These are phyloP conservation scores for Zymoseptoria tritici DNA, from an alignment of 2,329 filamentous ascomycete genomes.

Conservation along the genomic window DNA sequence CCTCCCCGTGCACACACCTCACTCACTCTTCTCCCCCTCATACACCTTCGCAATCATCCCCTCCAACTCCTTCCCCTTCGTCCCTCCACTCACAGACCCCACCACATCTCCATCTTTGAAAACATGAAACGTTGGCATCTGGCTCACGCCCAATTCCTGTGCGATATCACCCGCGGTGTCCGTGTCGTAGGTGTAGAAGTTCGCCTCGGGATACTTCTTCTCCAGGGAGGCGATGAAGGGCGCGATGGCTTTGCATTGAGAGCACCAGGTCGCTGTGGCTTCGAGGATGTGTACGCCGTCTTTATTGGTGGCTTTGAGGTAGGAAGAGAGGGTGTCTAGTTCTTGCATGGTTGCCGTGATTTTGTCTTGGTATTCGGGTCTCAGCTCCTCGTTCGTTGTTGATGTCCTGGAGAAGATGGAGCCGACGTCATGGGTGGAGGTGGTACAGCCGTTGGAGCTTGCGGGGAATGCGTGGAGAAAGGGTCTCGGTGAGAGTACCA, in stretches of 20 bases:
- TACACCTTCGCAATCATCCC: constrained; percentile 22
- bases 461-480: not conserved
- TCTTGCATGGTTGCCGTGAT: constrained; percentile 21
- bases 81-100: constrained; percentile 22
- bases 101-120: constrained; percentile 28
- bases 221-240: constrained; percentile 27
- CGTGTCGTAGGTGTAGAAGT: constrained; percentile 27
- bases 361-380: not conserved
- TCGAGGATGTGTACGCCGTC: constrained; percentile 26
- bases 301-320: constrained; percentile 26
- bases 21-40: constrained; percentile 12
- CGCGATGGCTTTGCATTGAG: constrained; percentile 28
- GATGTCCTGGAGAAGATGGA: not conserved
- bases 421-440: not conserved
- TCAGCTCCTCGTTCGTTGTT: not conserved
- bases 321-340: constrained; percentile 22
- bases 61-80: constrained; percentile 25
- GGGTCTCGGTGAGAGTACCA: not conserved
- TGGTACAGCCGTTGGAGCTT: not conserved
- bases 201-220: constrained; percentile 25
- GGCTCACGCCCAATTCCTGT: constrained; percentile 26
- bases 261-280: constrained; percentile 25
- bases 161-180: constrained; percentile 26
- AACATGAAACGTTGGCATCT: constrained; percentile 29
- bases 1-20: not conserved